Conservation (phyloP, 2,329 filamentous ascomycete species). For the Sporothrix sp. region DNA sequence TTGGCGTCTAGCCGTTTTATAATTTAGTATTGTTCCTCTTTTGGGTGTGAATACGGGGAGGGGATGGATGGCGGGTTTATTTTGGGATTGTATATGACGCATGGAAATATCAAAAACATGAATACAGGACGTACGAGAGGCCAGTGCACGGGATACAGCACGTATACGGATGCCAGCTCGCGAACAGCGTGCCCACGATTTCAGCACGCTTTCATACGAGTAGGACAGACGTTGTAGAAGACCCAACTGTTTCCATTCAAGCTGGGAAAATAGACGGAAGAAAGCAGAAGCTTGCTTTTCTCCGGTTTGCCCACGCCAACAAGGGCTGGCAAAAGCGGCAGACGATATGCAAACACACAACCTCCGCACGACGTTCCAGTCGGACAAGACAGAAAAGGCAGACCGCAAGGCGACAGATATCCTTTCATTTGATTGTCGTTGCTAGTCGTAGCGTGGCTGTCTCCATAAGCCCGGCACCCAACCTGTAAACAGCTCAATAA, state of each 20-base stretch:
- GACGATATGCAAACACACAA: neutral
- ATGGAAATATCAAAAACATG: neutral
- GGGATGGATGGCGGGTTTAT: neutral
- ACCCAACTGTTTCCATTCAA: neutral
- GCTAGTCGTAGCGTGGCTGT: neutral
- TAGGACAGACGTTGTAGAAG: no score
- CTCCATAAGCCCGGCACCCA: neutral
- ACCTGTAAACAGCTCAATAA: neutral
- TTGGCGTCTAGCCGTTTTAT: neutral
- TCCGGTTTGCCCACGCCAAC: neutral
- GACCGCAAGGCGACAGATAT: no score
- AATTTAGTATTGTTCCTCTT: no score
- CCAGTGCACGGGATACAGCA: neutral
- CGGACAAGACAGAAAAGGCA: neutral
- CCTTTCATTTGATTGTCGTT: slow-evolving; percentile 5
- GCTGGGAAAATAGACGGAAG: neutral
- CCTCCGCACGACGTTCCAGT: neutral
- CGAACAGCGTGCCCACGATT: no score
- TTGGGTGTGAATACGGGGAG: neutral
- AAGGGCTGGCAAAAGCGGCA: neutral
- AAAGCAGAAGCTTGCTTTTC: neutral
- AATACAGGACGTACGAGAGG: neutral
- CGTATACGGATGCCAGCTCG: neutral
- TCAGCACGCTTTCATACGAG: no score
- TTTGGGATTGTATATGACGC: slow-evolving; percentile 4